Percentiles rank a stretch among this genome's conserved stretches.
phyloP scores from a whole-genome alignment of 2,329 filamentous ascomycete species.

The Colletotrichum australisinense region DNA sequence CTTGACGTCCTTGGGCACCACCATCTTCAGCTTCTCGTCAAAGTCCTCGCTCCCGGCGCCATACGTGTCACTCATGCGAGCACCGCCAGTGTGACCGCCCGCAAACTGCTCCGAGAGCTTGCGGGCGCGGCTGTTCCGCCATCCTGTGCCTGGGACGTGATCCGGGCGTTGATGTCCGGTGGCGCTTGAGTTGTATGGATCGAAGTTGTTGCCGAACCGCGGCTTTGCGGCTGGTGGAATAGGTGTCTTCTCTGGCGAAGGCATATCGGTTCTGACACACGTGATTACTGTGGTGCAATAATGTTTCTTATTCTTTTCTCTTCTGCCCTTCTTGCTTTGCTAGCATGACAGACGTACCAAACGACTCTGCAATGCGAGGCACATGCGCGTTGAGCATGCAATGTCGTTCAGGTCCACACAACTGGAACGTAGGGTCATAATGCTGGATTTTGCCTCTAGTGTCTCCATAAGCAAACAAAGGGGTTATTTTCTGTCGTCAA shows the following conservation, averaged over 20 bases:
- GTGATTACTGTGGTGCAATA: background rate
- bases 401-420: slow-evolving; percentile 1
- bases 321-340: background rate
- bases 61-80: slow-evolving; percentile 72
- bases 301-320: background rate
- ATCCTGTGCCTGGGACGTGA: slow-evolving; percentile 70
- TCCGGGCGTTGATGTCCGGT: slow-evolving; percentile 85
- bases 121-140: slow-evolving; percentile 75
- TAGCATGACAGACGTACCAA: background rate
- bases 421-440: background rate
- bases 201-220: slow-evolving; percentile 60
- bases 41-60: slow-evolving; percentile 71
- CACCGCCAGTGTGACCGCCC: slow-evolving; percentile 66
- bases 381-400: slow-evolving; percentile 8
- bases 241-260: slow-evolving; percentile 10
- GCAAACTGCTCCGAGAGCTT: slow-evolving; percentile 80
- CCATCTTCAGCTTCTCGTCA: slow-evolving; percentile 55
- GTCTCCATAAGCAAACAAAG: slow-evolving; percentile 12
- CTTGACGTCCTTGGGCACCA: slow-evolving; percentile 56
- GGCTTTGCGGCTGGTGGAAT: slow-evolving; percentile 53
- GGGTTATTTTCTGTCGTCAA: background rate
- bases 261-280: background rate
- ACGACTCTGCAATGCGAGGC: background rate
- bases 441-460: slow-evolving; percentile 1
- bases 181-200: slow-evolving; percentile 79